phyloP scores from a whole-genome alignment of 176 grass and related monocot species.

The Hordeum vulgare region MorexV3_pseudomolecules_assembly NC_058521.1:509034636-509035135 shows the following conservation, averaged over 20 bases:
- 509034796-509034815: background rate
- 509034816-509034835: constrained; percentile 12
- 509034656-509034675: constrained; percentile 9
- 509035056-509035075: background rate
- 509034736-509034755: background rate
- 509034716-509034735: background rate
- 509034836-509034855: background rate
- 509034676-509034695: background rate
- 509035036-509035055: background rate
- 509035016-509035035: background rate
- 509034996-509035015: background rate
- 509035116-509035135: background rate
- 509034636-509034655: constrained; percentile 29
- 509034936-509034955: background rate
- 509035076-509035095: background rate
- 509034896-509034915: background rate
- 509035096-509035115: background rate
- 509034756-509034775: background rate
- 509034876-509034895: background rate
- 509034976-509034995: background rate
- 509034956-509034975: background rate
- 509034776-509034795: background rate
- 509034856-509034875: background rate
- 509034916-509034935: background rate
- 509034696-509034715: background rate